Conservation (phyloP, 2,329 filamentous ascomycete species). For the Diplodia sapinea region DNA sequence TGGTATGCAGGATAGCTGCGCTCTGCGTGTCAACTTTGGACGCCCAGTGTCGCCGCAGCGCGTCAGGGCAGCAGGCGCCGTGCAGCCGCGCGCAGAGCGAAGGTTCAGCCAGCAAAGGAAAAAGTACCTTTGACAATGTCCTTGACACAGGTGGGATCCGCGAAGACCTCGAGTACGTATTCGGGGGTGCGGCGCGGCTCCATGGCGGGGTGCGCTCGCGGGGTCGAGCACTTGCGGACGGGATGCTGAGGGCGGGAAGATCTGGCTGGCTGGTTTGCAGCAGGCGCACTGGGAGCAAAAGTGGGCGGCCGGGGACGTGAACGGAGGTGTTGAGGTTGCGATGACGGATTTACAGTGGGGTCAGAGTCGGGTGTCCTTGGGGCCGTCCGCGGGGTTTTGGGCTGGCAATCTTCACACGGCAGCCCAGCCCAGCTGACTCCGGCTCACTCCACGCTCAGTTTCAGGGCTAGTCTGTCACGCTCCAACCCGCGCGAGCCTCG, state of each 20-base stretch:
- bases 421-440: slow-evolving; percentile 23
- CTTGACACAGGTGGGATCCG: slow-evolving; percentile 85
- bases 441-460: slow-evolving; percentile 23
- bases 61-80: slow-evolving; percentile 19
- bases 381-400: slow-evolving; percentile 23
- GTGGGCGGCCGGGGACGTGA: not conserved
- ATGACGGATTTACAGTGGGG: slow-evolving; percentile 31
- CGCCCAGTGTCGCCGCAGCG: not conserved
- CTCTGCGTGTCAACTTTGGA: slow-evolving; percentile 20
- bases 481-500: slow-evolving; percentile 13
- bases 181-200: slow-evolving; percentile 75
- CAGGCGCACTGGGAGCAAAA: not conserved
- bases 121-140: slow-evolving; percentile 85
- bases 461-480: not conserved
- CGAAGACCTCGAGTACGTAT: slow-evolving; percentile 92
- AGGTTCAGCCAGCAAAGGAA: slow-evolving; percentile 14
- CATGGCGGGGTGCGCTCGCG: slow-evolving; percentile 51
- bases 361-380: slow-evolving; percentile 15
- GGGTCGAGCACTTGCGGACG: slow-evolving; percentile 3
- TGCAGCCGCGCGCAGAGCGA: slow-evolving; percentile 1
- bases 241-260: not conserved
- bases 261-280: not conserved
- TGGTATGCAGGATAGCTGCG: slow-evolving; percentile 87
- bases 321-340: slow-evolving; percentile 18
- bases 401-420: slow-evolving; percentile 12